Conservation (phyloP, 2,329 filamentous ascomycete genomes). For the Diatrype stigma region DNA sequence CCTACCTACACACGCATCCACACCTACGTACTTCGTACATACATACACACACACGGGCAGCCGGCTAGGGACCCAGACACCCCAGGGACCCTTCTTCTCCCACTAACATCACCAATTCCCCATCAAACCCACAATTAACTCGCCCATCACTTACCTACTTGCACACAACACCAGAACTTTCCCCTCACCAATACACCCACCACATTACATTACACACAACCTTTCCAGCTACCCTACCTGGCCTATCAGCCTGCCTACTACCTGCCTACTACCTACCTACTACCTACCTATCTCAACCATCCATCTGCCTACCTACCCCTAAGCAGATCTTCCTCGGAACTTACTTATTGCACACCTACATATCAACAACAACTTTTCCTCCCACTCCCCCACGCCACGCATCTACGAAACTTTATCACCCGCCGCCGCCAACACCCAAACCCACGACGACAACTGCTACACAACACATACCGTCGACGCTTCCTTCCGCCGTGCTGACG, state of each 20-base stretch:
- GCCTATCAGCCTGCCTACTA: too few relatives aligned
- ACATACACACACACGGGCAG: not conserved
- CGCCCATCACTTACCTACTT: not conserved
- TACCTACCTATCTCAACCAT: not conserved
- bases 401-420: not conserved
- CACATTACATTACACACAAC: not conserved
- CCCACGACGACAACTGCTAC: not conserved
- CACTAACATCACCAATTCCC: not conserved
- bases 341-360: not conserved
- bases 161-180: not conserved
- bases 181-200: conserved; percentile 1
- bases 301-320: not conserved
- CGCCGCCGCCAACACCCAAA: not conserved
- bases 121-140: not conserved
- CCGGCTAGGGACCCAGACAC: not conserved
- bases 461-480: not conserved
- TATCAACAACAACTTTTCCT: not conserved
- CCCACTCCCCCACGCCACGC: not conserved
- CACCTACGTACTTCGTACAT: too few relatives aligned
- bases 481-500: conserved; percentile 4
- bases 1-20: not conserved
- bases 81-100: not conserved
- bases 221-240: too few relatives aligned
- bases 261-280: not conserved
- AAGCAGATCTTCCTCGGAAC: not conserved